A percentile compares a stretch with the other conserved stretches of the same genome.
phyloP scores from a whole-genome alignment of 2,329 filamentous ascomycete species.

The Diplodia sapinea region DNA sequence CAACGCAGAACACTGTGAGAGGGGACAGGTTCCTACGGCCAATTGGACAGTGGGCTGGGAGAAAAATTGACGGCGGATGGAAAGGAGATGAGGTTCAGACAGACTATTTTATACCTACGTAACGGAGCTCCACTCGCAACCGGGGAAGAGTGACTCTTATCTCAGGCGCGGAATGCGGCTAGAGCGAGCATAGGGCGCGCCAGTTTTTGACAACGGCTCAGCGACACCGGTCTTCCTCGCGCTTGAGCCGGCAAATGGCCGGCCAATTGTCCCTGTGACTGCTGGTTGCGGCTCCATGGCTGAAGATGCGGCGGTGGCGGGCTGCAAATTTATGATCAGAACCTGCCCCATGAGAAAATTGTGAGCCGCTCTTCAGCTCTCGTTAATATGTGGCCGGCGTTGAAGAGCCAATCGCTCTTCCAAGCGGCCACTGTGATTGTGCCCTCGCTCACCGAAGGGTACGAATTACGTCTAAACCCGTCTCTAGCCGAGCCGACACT shows the following conservation, averaged over 20 bases:
- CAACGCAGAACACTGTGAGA: neutral
- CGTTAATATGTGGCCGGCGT: neutral
- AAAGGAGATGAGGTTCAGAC: neutral
- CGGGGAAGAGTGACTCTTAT: conserved; percentile 25
- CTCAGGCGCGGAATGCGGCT: conserved; percentile 1
- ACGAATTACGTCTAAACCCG: neutral
- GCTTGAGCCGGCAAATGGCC: conserved; percentile 18
- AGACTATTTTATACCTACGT: conserved; percentile 12
- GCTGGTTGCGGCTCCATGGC: conserved; percentile 3
- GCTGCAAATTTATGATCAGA: neutral
- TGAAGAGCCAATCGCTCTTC: neutral
- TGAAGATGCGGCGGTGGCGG: neutral
- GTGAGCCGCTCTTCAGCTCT: neutral
- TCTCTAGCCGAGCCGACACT: conserved; percentile 12
- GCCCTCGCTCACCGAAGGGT: neutral
- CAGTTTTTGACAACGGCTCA: conserved; percentile 13
- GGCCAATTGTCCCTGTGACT: conserved; percentile 14
- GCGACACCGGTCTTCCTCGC: neutral
- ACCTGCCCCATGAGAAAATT: neutral
- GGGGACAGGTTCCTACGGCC: neutral
- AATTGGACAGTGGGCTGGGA: neutral
- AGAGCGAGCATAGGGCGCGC: conserved; percentile 15
- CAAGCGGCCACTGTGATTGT: neutral
- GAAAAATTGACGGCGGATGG: neutral
- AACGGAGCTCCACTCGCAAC: neutral